A percentile compares a stretch with the other conserved stretches of the same genome.
Conservation (phyloP, 345 rosid species). For the Bruguiera gymnorhiza region DNA sequence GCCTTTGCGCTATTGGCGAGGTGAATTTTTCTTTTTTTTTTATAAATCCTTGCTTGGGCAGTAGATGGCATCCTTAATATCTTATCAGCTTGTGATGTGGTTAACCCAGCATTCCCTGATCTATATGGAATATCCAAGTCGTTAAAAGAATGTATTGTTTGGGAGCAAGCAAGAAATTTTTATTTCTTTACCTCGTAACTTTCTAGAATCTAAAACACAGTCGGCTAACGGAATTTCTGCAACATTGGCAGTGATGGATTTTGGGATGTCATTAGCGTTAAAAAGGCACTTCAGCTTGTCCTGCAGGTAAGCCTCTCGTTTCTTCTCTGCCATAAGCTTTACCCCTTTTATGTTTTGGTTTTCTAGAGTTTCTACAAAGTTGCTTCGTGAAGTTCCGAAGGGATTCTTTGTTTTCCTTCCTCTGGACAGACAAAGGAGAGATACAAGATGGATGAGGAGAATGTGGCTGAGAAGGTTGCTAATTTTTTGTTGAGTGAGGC, state of each 20-base stretch:
- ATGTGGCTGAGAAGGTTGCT: conserved; percentile 71
- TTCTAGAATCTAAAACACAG: not conserved
- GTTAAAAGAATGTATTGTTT: not conserved
- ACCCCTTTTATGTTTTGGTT: not conserved
- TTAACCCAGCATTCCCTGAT: not conserved
- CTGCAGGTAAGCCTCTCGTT: conserved; percentile 49
- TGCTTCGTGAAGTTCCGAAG: not conserved
- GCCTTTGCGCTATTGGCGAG: conserved; percentile 82
- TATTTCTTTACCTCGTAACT: not conserved
- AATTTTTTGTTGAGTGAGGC: conserved; percentile 73
- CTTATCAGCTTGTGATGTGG: not conserved
- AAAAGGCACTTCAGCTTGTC: conserved; percentile 73
- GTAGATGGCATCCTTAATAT: not conserved
- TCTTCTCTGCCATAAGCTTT: not conserved
- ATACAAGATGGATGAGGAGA: conserved; percentile 31
- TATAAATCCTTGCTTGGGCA: not conserved
- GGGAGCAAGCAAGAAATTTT: not conserved
- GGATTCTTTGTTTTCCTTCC: not conserved
- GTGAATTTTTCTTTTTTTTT: conserved; percentile 31
- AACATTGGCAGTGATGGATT: conserved; percentile 72
- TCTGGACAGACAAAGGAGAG: conserved; percentile 55
- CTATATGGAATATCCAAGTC: not conserved
- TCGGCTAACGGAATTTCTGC: no score
- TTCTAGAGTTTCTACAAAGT: not conserved
- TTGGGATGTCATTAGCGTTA: conserved; percentile 81